Conservation (phyloP, 129 eudicot genomes). For the Arctium lappa region DNA sequence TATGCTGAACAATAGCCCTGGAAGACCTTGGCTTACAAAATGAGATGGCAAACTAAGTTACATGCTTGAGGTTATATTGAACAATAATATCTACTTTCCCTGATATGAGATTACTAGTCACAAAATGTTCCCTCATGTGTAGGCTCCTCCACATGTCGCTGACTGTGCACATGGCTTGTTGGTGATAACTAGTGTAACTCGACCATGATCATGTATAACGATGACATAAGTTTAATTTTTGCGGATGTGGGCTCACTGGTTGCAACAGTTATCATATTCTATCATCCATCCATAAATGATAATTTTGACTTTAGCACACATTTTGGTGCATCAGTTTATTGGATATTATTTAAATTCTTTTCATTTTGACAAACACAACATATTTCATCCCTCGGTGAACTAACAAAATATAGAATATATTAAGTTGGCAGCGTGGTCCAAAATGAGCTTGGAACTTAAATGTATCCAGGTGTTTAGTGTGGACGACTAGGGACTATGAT, state of each 20-base stretch:
- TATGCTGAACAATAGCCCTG: too few species aligned
- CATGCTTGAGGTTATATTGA: too few species aligned
- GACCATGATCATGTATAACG: not conserved
- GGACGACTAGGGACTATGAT: too few species aligned
- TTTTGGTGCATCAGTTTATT: not conserved
- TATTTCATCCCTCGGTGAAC: not conserved
- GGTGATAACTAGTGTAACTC: not conserved
- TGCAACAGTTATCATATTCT: not conserved
- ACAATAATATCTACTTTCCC: too few species aligned
- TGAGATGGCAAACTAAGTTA: too few species aligned
- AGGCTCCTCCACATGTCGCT: not conserved
- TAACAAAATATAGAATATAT: not conserved
- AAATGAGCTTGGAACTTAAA: too few species aligned
- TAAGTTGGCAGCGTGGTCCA: not conserved
- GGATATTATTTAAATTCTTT: not conserved
- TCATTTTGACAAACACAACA: not conserved
- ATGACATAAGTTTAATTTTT: not conserved
- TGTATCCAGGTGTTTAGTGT: not conserved
- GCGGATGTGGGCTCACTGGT: not conserved
- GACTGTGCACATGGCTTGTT: not conserved
- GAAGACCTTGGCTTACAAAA: too few species aligned
- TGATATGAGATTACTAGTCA: too few species aligned
- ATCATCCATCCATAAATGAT: not conserved
- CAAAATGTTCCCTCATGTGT: too few species aligned
- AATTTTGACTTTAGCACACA: not conserved